These are phyloP conservation scores for Kwoniella sp. DNA, from an alignment of 768 basidiomycete genomes.

Conservation along the genomic window DNA sequence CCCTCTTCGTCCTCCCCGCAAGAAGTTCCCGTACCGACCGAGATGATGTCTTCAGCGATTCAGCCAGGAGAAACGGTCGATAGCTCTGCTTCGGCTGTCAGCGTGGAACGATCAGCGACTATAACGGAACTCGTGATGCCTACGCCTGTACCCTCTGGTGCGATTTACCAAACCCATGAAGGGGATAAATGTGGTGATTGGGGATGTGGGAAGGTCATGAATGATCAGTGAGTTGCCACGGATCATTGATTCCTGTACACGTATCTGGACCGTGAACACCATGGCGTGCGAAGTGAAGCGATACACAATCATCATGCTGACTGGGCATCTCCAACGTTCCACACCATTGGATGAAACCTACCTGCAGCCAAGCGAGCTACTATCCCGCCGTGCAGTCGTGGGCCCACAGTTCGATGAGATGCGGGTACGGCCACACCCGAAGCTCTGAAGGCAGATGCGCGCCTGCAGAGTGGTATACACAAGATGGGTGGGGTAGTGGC, in stretches of 20 bases:
- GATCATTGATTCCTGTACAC: no score
- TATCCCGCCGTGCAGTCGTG: conserved; percentile 29
- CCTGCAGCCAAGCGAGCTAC: conserved; percentile 28
- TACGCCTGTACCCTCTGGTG: conserved; percentile 15
- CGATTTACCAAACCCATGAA: conserved; percentile 9
- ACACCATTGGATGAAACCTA: no score
- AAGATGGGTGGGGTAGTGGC: conserved; percentile 3
- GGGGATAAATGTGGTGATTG: conserved; percentile 35
- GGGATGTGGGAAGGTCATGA: conserved; percentile 39
- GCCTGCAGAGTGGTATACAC: conserved; percentile 29
- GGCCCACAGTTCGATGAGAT: conserved; percentile 33
- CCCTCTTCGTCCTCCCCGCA: no score
- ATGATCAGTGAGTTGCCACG: conserved; percentile 10
- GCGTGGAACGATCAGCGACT: background rate
- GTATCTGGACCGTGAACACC: no score
- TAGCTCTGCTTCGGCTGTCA: background rate
- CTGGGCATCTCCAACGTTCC: no score
- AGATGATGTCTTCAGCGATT: no score
- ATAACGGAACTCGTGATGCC: conserved; percentile 26
- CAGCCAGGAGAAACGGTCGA: no score
- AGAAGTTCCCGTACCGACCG: no score
- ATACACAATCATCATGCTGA: no score
- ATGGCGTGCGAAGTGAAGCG: no score
- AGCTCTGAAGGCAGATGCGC: conserved; percentile 25
- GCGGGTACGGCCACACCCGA: conserved; percentile 32